Conservation (phyloP, 1,139 yeast genomes). For the Kodamaea anthophila region DNA sequence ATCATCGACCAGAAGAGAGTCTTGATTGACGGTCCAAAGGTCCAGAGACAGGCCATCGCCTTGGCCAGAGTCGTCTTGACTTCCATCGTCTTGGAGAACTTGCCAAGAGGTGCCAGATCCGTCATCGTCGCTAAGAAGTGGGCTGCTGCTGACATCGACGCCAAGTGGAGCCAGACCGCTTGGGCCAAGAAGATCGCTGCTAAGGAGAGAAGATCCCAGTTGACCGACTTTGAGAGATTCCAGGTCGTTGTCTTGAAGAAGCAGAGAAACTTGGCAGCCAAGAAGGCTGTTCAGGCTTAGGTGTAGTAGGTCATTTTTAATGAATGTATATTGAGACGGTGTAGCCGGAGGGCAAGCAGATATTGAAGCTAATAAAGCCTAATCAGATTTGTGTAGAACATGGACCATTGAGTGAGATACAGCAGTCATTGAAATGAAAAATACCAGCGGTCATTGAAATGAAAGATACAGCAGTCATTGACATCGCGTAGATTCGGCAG, state of each 20-base stretch:
- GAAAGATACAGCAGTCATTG: too few species aligned
- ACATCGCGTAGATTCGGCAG: too few species aligned
- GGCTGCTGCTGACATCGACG: conserved; percentile 83
- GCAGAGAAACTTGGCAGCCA: conserved; percentile 90
- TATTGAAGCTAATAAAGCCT: too few species aligned
- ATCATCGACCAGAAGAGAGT: conserved; percentile 99
- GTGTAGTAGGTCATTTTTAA: conserved; percentile 11
- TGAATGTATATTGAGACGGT: conserved; percentile 5
- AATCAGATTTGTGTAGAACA: too few species aligned
- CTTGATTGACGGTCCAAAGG: conserved; percentile 94
- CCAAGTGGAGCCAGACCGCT: conserved; percentile 87
- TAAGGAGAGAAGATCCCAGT: conserved; percentile 86
- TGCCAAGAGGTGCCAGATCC: conserved; percentile 95
- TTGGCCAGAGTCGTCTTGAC: conserved; percentile 89
- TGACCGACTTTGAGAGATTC: conserved; percentile 98
- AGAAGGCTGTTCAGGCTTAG: conserved; percentile 43
- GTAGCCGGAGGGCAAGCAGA: too few species aligned
- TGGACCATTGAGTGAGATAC: too few species aligned
- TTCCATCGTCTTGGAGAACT: conserved; percentile 74
- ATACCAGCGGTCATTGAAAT: too few species aligned
- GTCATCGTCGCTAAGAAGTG: conserved; percentile 85
- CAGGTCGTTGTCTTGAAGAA: conserved; percentile 95
- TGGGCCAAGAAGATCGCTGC: conserved; percentile 99
- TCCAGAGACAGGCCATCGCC: conserved; percentile 87
- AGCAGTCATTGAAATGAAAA: too few species aligned